Percentiles rank a stretch among this genome's conserved stretches.
Conservation (phyloP, 495 filamentous ascomycete genomes). For the Staphylotrichum longicolle region DNA sequence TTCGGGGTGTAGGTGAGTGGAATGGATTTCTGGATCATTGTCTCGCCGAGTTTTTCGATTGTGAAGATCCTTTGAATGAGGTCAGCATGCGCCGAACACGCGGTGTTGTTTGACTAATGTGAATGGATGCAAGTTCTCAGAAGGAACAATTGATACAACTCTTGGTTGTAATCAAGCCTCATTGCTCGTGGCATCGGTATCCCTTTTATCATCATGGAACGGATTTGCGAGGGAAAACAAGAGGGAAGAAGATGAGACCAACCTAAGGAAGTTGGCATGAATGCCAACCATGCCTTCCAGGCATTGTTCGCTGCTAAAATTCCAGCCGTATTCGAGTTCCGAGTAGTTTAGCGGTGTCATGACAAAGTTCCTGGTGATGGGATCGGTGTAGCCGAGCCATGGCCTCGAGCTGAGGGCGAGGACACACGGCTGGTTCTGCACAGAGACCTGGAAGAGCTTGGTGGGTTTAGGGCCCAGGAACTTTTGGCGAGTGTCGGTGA, state of each 20-base stretch:
- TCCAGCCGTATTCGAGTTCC: constrained; percentile 91
- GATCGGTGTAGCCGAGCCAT: constrained; percentile 89
- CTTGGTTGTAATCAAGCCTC: constrained; percentile 43
- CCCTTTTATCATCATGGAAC: constrained; percentile 67
- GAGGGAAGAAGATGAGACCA: constrained; percentile 42
- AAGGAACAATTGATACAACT: constrained; percentile 56
- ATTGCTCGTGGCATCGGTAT: constrained; percentile 48
- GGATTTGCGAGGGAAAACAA: constrained; percentile 16
- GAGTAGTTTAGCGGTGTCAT: constrained; percentile 86
- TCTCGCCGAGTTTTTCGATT: constrained; percentile 80
- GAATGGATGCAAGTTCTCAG: constrained; percentile 36
- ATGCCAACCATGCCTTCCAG: constrained; percentile 95
- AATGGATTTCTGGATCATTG: constrained; percentile 83
- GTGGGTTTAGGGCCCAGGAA: constrained; percentile 89
- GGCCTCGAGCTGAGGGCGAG: constrained; percentile 86
- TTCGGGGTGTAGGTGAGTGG: constrained; percentile 88
- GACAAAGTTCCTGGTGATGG: constrained; percentile 78
- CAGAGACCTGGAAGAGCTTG: constrained; percentile 80
- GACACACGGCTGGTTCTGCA: constrained; percentile 81
- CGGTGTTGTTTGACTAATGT: constrained; percentile 8
- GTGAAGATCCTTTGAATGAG: constrained; percentile 71
- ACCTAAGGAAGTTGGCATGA: constrained; percentile 84
- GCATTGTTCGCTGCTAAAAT: constrained; percentile 91
- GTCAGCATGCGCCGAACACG: constrained; percentile 25
- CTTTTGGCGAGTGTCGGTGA: constrained; percentile 89